Evolutionary conservation across 345 rosid species (phyloP).

Genomic region (Citrus australasica): DNA sequence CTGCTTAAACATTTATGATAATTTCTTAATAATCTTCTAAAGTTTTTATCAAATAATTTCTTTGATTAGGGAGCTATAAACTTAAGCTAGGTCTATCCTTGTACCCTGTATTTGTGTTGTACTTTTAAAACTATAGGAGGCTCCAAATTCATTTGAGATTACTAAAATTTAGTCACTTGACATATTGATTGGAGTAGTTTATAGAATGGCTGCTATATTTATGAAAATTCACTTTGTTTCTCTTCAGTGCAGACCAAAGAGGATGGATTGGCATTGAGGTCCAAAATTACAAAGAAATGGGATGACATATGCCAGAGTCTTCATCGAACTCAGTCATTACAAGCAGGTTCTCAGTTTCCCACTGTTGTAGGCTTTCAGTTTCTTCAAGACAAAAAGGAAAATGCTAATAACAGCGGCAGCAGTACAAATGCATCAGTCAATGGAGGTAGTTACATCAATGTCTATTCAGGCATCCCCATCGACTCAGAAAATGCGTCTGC

Average conservation of each 20-base stretch:
- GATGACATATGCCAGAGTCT: slow-evolving; percentile 36
- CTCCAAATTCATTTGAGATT: neutral
- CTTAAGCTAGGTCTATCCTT: neutral
- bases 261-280: slow-evolving; percentile 35
- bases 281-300: slow-evolving; percentile 41
- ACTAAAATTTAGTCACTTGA: neutral
- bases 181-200: neutral
- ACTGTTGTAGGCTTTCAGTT: slow-evolving; percentile 30
- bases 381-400: slow-evolving; percentile 28
- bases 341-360: slow-evolving; percentile 23
- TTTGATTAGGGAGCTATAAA: neutral
- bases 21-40: neutral
- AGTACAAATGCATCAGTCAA: slow-evolving; percentile 10
- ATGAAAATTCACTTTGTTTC: slow-evolving; percentile 35
- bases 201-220: slow-evolving; percentile 15
- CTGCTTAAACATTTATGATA: neutral
- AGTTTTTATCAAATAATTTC: neutral
- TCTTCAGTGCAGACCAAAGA: slow-evolving; percentile 74
- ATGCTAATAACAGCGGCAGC: slow-evolving; percentile 19
- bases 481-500: slow-evolving; percentile 24
- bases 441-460: slow-evolving; percentile 20
- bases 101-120: neutral
- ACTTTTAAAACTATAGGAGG: neutral
- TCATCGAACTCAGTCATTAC: slow-evolving; percentile 27
- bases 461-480: slow-evolving; percentile 19